A percentile compares a stretch with the other conserved stretches of the same genome.
Conservation (phyloP, 805 yeast genomes). For the Yamadazyma nakazawae region DNA sequence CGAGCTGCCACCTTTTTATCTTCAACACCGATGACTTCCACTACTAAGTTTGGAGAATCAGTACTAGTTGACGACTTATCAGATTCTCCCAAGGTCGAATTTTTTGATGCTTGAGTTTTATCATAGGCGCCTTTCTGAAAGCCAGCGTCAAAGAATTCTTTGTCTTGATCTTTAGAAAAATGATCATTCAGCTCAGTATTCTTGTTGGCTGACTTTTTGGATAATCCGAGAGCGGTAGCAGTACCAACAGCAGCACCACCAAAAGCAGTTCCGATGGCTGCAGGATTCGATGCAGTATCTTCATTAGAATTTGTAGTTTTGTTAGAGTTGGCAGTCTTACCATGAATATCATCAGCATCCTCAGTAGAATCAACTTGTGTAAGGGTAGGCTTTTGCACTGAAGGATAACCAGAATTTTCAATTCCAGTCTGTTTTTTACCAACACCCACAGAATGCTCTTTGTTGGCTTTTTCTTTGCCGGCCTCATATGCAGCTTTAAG, state of each 20-base stretch:
- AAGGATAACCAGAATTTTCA: background rate
- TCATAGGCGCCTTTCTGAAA: slow-evolving; percentile 6
- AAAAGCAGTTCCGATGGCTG: background rate
- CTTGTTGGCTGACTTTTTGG: slow-evolving; percentile 8
- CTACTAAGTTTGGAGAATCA: slow-evolving; percentile 9
- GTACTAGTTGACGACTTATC: background rate
- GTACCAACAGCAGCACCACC: slow-evolving; percentile 12
- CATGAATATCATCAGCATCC: background rate
- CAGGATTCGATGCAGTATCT: background rate
- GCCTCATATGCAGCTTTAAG: slow-evolving; percentile 14
- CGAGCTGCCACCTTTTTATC: slow-evolving; percentile 27
- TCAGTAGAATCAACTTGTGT: background rate
- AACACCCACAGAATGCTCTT: slow-evolving; percentile 6
- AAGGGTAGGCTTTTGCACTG: background rate
- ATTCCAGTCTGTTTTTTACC: background rate
- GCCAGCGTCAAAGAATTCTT: slow-evolving; percentile 10
- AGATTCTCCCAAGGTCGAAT: background rate
- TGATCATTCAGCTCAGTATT: slow-evolving; percentile 2
- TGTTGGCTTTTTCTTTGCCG: slow-evolving; percentile 13
- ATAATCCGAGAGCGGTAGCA: slow-evolving; percentile 11
- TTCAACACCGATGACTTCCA: slow-evolving; percentile 35
- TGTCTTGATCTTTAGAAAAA: background rate
- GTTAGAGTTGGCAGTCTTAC: background rate
- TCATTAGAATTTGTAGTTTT: background rate
- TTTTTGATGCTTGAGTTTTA: slow-evolving; percentile 1